Conservation (phyloP, 1,139 yeast species). For the Trichomonascaceae sp. region DNA sequence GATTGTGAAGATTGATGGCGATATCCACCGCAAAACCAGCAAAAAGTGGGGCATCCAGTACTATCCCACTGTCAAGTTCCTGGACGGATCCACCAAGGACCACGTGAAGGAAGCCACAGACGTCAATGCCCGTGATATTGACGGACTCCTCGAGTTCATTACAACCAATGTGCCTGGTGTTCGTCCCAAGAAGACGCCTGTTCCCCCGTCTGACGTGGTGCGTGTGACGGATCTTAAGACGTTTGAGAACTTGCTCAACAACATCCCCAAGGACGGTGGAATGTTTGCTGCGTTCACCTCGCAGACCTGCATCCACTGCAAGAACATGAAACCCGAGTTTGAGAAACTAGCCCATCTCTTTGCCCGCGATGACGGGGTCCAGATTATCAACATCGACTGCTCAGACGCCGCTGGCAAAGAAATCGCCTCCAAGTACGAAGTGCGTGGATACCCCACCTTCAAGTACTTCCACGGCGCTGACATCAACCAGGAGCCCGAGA, state of each 20-base stretch:
- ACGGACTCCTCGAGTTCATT: slow-evolving; percentile 33
- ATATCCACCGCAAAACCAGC: slow-evolving; percentile 41
- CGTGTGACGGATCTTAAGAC: slow-evolving; percentile 16
- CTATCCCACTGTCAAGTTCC: slow-evolving; percentile 51
- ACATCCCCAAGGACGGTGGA: not conserved
- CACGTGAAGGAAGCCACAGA: slow-evolving; percentile 10
- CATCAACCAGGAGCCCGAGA: slow-evolving; percentile 29
- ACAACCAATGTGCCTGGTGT: slow-evolving; percentile 34
- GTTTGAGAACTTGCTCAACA: slow-evolving; percentile 15
- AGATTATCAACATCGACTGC: slow-evolving; percentile 37
- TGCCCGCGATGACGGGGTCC: slow-evolving; percentile 31
- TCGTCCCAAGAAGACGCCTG: slow-evolving; percentile 19
- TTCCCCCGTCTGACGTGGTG: slow-evolving; percentile 28
- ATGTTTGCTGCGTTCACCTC: slow-evolving; percentile 41
- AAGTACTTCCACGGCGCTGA: slow-evolving; percentile 31
- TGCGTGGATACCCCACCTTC: slow-evolving; percentile 42
- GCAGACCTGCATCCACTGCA: slow-evolving; percentile 72
- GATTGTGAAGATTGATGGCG: slow-evolving; percentile 50
- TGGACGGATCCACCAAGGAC: slow-evolving; percentile 26
- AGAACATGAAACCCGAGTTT: slow-evolving; percentile 48
- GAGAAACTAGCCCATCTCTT: slow-evolving; percentile 45
- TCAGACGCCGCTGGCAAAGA: slow-evolving; percentile 35
- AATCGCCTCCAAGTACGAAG: slow-evolving; percentile 31
- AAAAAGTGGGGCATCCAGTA: slow-evolving; percentile 45
- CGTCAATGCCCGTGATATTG: slow-evolving; percentile 29